phyloP scores from a whole-genome alignment of 768 basidiomycete genomes.

The Tricholoma flavovirens region DNA sequence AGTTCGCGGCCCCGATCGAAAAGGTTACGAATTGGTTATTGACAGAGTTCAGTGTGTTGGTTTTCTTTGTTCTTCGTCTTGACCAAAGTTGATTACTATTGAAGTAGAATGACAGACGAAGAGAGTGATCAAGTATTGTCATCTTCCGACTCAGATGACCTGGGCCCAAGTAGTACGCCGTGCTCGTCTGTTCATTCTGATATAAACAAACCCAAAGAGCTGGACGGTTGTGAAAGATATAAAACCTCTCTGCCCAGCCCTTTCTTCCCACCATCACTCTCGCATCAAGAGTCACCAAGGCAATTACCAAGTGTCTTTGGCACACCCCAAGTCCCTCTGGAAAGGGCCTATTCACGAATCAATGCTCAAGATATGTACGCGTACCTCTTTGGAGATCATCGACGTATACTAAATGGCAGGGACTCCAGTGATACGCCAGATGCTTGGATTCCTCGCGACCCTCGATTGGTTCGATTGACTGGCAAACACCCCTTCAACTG shows the following conservation, averaged over 20 bases:
- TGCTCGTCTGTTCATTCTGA: not conserved
- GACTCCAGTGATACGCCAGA: not conserved
- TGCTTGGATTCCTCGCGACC: conserved; percentile 1
- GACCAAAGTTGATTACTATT: not conserved
- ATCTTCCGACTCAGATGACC: not conserved
- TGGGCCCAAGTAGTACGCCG: not conserved
- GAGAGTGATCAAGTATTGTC: not conserved
- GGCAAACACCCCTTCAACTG: conserved; percentile 26
- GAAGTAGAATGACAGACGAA: not conserved
- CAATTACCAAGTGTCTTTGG: not conserved
- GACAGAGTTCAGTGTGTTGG: not conserved
- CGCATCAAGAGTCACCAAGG: not conserved
- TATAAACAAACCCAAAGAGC: not conserved
- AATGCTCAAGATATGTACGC: not conserved
- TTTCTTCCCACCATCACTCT: not conserved
- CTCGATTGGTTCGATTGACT: not conserved
- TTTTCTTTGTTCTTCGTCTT: not conserved
- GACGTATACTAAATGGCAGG: not conserved
- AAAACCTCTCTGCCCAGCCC: not conserved
- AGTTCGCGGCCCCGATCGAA: too few relatives aligned
- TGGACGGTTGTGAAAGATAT: not conserved
- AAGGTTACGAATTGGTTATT: too few relatives aligned
- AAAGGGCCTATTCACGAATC: not conserved
- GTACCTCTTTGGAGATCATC: not conserved
- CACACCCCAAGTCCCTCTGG: not conserved